Base-by-base conservation (phyloP, 1,139 yeast genomes). In the Candida dubliniensis region DNA sequence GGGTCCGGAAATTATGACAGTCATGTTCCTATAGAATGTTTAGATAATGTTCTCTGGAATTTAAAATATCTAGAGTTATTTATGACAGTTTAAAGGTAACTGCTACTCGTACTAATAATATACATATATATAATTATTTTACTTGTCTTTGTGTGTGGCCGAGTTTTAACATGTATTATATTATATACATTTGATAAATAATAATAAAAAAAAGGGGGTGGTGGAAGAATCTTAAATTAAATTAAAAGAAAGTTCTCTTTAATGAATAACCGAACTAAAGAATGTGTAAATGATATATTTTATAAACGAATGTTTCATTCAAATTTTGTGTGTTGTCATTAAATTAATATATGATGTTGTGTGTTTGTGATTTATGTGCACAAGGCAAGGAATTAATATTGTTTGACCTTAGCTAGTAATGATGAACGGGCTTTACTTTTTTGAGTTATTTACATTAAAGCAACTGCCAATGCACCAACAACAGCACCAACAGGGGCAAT, bases 41-140 rank as follows among this genome's bases (percentile, higher is more conserved):
- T 63, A 14, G 78, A 72, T 52, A 71, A 72, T 47, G 62, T 72
- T 39, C 55, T 72, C 47, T 74, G 79, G 79, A 69, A 64, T 43
- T 50, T 74, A 31, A 67, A 72, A 45, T 73, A 67, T 47, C 48
- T 73, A 30, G 47, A 67, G 15, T 54, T 74, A 34, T 69, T 64
- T 45, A 53, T 73, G 38, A 71, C 76, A 3, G 76, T 47, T 7
- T 49, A 34, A 30, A 34, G 23, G 13, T n/a, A 25, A n/a, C n/a
- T n/a, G n/a, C 13, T 9, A 8, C 11, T 9, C 30, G 24, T 27
- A 35, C 11, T 18, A 25, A 15, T 31, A 34, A 12, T 27, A 27
- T 35, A 26, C 38, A 26, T 18, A 35, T 35, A 14, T 11, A 27
- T 35, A 12, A 35, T 35, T 18, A 18, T 18, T 18, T 18, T 18